Evolutionary conservation across 768 basidiomycete genomes (phyloP), one percentile per base, ranked within the genome.

Genomic region (Suillus placidus): DNA sequence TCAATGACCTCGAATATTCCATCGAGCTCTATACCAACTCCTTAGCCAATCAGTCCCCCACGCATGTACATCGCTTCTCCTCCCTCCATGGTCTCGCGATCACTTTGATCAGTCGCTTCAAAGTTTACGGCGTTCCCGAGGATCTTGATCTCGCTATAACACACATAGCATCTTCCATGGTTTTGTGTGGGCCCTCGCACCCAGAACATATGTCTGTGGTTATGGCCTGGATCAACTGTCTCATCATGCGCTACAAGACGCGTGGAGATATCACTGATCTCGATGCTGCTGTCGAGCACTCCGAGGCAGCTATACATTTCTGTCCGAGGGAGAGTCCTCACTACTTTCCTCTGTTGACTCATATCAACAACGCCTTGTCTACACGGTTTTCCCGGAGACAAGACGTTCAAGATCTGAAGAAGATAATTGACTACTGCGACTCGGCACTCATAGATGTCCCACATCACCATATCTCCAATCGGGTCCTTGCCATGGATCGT

Each of bases 371-470:
- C 61, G 5, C 52, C 20, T 35, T 47, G 3, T 62, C 5, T 1
- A 38, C 64, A 2, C 66, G 61, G 40, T 68, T 69, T 34, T 34
- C 56, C 7, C 65, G 30, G n/a, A 58, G 57, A 2, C 64, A 64
- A 47, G 55, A 64, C 35, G 52, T 63, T 10, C 71, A 64, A 16
- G 74, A 76, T 14, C 66, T 65, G 23, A 67, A 67, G 60, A 60
- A n/a, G 38, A 49, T 73, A 57, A 60, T 75, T 12, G 64, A 64
- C 47, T 61, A 67, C 52, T 75, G 74, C 30, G 69, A 75, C 66
- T 65, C 54, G 54, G 66, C 65, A 6, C 57, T 74, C 34, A 60
- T 8, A 52, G 67, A 55, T 26, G 18, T 49, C 13, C 57, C 37
- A 10, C 55, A 60, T 13, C 42, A 47, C 34, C 43, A 64, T 1